A percentile compares a stretch with the other conserved stretches of the same genome.
phyloP scores from a whole-genome alignment of 2,329 filamentous ascomycete genomes.

The Talaromyces verruculosus region DNA sequence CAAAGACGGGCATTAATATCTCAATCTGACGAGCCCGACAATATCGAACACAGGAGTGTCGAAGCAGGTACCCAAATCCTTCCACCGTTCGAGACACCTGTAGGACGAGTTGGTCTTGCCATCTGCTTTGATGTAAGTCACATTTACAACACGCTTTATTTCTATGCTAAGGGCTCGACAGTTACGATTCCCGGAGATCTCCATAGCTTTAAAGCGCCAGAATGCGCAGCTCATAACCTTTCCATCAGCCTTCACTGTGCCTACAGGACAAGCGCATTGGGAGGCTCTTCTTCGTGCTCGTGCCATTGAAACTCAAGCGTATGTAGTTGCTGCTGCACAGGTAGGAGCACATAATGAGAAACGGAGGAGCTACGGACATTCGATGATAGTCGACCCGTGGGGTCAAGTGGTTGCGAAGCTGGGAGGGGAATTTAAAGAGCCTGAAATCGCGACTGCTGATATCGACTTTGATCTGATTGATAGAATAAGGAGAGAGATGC shows the following conservation, averaged over 20 bases:
- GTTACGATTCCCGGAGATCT: constrained; percentile 76
- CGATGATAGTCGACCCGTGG: constrained; percentile 85
- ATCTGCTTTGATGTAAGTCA: constrained; percentile 79
- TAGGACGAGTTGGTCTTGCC: constrained; percentile 74
- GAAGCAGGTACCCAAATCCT: constrained; percentile 65
- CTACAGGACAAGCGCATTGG: constrained; percentile 86
- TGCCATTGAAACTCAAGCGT: constrained; percentile 86
- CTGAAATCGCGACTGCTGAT: constrained; percentile 53
- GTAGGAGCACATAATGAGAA: constrained; percentile 72
- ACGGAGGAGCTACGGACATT: constrained; percentile 79
- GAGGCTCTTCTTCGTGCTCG: constrained; percentile 72
- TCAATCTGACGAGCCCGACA: not conserved
- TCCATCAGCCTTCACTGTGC: constrained; percentile 85
- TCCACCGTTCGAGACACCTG: constrained; percentile 67
- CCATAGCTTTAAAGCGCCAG: constrained; percentile 63
- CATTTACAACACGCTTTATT: not conserved
- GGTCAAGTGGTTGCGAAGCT: constrained; percentile 68
- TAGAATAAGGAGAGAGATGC: constrained; percentile 57
- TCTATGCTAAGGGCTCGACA: constrained; percentile 26
- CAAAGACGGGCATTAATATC: not conserved
- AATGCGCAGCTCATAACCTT: constrained; percentile 78
- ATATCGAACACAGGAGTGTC: constrained; percentile 51
- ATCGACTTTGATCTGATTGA: constrained; percentile 55
- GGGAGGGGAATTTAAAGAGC: constrained; percentile 49
- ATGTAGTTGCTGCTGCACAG: constrained; percentile 84